Conservation (phyloP, 805 yeast genomes). For the Yarrowia bubula region DNA sequence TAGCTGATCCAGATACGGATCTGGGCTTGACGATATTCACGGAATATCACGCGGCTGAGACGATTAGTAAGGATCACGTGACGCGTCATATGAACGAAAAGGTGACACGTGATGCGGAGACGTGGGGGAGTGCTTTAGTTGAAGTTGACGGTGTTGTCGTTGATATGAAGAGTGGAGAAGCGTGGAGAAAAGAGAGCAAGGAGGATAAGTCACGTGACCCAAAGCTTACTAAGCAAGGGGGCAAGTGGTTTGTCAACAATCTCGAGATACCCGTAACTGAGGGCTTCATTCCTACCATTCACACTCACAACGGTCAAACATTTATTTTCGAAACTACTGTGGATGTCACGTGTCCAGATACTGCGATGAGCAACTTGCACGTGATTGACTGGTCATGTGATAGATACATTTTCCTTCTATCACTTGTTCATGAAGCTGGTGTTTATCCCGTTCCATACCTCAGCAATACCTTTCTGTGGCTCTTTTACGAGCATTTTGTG, state of each 20-base stretch:
- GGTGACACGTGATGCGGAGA: background rate
- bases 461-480: background rate
- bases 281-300: background rate
- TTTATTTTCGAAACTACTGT: background rate
- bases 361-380: slow-evolving; percentile 5
- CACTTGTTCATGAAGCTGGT: slow-evolving; percentile 2
- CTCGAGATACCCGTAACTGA: background rate
- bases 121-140: background rate
- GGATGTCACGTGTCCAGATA: slow-evolving; percentile 1
- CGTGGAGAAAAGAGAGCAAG: background rate
- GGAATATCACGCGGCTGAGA: background rate
- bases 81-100: background rate
- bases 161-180: background rate
- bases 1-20: slow-evolving; percentile 7
- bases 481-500: slow-evolving; percentile 6
- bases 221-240: background rate
- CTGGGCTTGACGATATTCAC: background rate
- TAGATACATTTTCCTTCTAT: background rate
- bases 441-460: background rate
- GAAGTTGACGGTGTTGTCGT: background rate
- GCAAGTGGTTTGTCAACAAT: background rate
- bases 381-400: background rate
- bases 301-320: background rate
- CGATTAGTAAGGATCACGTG: background rate
- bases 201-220: background rate